These are phyloP conservation scores for Rosa persica DNA, from an alignment of 306 rosid genomes.

Conservation along the genomic window DNA sequence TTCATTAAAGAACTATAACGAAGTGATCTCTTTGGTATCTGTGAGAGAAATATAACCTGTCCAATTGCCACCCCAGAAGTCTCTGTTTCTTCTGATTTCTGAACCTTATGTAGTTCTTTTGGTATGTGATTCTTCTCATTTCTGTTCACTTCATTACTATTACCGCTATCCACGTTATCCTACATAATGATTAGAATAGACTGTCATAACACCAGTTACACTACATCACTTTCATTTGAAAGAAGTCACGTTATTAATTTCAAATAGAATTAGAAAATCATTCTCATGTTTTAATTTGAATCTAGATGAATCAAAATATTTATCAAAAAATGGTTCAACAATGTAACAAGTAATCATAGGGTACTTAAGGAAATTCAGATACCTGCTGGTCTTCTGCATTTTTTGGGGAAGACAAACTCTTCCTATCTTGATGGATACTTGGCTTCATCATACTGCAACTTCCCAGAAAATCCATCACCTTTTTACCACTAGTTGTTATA, in stretches of 20 bases:
- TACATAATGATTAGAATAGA: constrained; percentile 13
- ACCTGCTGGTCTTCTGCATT: constrained; percentile 46
- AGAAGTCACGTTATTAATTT: constrained; percentile 5
- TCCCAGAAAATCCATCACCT: constrained; percentile 33
- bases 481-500: constrained; percentile 52
- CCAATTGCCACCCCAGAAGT: constrained; percentile 49
- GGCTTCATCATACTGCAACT: constrained; percentile 24
- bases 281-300: neutral
- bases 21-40: constrained; percentile 2
- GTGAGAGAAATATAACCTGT: constrained; percentile 50
- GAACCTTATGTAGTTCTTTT: constrained; percentile 28
- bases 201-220: neutral
- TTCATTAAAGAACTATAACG: neutral
- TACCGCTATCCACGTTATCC: constrained; percentile 25
- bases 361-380: constrained; percentile 5
- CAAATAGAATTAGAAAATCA: neutral
- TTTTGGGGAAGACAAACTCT: constrained; percentile 30
- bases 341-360: constrained; percentile 17
- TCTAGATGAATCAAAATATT: neutral
- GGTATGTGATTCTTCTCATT: constrained; percentile 24
- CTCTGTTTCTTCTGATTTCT: constrained; percentile 41
- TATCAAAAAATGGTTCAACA: neutral
- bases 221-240: neutral
- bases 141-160: constrained; percentile 29
- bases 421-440: constrained; percentile 31